Evolutionary conservation across 2,329 filamentous ascomycete species (phyloP), one percentile per base, ranked within the genome.

Genomic region (Chrysosporium keratinophilum): DNA sequence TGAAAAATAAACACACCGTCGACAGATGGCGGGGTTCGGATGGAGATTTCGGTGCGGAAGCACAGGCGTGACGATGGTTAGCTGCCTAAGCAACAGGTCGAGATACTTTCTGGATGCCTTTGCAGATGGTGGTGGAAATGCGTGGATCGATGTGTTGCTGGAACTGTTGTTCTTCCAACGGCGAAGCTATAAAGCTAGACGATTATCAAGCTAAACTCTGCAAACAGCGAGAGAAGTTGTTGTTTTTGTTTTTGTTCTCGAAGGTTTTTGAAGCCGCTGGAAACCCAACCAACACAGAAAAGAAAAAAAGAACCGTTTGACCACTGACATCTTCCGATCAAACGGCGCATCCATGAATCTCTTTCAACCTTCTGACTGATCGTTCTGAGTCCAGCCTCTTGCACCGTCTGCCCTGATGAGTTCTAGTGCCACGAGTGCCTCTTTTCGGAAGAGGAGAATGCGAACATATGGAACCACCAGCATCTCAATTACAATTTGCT

Each of bases 1-100:
- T 31, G 14, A 46, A 31, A 23, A 46, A 33, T 15, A 19, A 12
- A 46, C 42, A 46, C 31, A 44, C 40, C 19, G 17, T 40, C 20
- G 33, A 28, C 39, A 19, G 34, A 51, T 51, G 39, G 49, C 42
- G 42, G 50, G 50, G 50, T 33, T 50, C 9, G 42, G 31, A 28
- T 40, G 19, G 41, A 7, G 31, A 20, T 23, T 42, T 42, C 14
- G 33, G 20, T 11, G 20, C 20, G 14, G 31, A 17, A 40, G 31
- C 14, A 14, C n/a, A 42, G 48, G 5, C 39, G 20, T 10, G 19
- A 17, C 14, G 19, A 44, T 14, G n/a, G n/a, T n/a, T n/a, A 35
- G 49, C 28, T 51, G 39, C 31, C 12, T 28, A 20, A 35, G 37
- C 12, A n/a, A 39, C 37, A 34, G 39, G 3, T 45, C 9, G 9